Evolutionary conservation across 1,139 yeast genomes (phyloP).

Genomic region (Hansenula sp.): DNA sequence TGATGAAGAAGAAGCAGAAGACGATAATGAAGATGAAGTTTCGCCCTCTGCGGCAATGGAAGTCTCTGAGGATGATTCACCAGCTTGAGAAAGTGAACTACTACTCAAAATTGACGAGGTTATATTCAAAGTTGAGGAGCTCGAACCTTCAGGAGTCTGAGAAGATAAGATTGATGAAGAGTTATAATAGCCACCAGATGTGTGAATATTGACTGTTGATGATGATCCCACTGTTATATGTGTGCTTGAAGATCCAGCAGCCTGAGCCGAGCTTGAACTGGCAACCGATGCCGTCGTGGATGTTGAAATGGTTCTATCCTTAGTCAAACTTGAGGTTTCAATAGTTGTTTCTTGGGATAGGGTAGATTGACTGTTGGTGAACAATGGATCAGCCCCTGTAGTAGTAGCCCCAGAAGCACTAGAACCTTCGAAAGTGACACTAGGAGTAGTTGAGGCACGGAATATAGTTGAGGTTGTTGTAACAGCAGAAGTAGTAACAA

Average conservation of each 20-base stretch:
- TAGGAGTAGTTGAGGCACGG: slow-evolving; percentile 15
- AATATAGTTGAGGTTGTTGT: slow-evolving; percentile 20
- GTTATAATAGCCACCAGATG: slow-evolving; percentile 6
- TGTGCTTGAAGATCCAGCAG: slow-evolving; percentile 3
- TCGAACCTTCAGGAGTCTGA: not conserved
- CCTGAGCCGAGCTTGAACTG: slow-evolving; percentile 1
- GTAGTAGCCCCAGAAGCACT: slow-evolving; percentile 15
- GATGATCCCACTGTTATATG: not conserved
- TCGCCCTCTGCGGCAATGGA: not conserved
- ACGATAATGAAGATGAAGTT: not conserved
- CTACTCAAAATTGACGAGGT: not conserved
- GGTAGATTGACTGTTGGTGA: slow-evolving; percentile 19
- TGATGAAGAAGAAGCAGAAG: not conserved
- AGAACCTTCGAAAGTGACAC: slow-evolving; percentile 16
- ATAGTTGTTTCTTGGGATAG: slow-evolving; percentile 20
- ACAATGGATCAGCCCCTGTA: slow-evolving; percentile 20
- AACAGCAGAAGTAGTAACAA: slow-evolving; percentile 16
- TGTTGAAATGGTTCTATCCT: slow-evolving; percentile 11
- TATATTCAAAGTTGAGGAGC: not conserved
- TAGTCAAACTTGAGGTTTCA: slow-evolving; percentile 19
- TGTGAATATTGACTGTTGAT: not conserved
- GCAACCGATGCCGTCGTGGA: slow-evolving; percentile 3
- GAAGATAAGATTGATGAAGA: not conserved
- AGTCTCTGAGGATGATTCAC: not conserved
- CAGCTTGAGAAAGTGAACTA: not conserved